phyloP scores from a whole-genome alignment of 1,139 yeast species.

The Yamadazyma sp. region DNA sequence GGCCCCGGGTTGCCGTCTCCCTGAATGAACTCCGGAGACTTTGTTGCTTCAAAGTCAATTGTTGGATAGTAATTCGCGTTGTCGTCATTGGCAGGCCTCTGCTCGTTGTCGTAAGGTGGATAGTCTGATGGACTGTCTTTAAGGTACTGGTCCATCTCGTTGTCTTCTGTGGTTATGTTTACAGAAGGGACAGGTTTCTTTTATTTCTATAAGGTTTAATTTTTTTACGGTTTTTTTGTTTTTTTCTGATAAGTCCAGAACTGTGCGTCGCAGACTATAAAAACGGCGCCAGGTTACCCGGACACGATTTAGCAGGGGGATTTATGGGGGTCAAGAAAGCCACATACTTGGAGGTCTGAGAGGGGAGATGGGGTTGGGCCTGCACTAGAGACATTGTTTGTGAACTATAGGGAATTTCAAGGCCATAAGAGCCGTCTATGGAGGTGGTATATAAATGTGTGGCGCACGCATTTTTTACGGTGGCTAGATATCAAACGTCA shows the following conservation, averaged over 20 bases:
- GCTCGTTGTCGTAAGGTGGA: conserved; percentile 5
- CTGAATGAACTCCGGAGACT: not conserved
- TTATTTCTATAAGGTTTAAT: not conserved
- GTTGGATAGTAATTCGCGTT: not conserved
- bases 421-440: too few relatives aligned
- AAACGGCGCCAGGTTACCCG: not conserved
- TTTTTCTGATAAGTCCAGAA: not conserved
- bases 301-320: too few relatives aligned
- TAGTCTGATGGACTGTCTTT: conserved; percentile 39
- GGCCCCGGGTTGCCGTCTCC: not conserved
- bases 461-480: too few relatives aligned
- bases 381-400: too few relatives aligned
- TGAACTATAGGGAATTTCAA: too few relatives aligned
- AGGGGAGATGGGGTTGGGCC: too few relatives aligned
- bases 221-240: not conserved
- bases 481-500: too few relatives aligned
- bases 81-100: not conserved
- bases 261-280: not conserved
- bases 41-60: not conserved
- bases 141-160: conserved; percentile 37
- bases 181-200: not conserved
- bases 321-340: too few relatives aligned
- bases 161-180: not conserved
- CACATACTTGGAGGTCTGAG: not conserved
- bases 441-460: too few relatives aligned